Conservation (phyloP, 495 filamentous ascomycete genomes). For the Pseudomonodictys pantanalensis region DNA sequence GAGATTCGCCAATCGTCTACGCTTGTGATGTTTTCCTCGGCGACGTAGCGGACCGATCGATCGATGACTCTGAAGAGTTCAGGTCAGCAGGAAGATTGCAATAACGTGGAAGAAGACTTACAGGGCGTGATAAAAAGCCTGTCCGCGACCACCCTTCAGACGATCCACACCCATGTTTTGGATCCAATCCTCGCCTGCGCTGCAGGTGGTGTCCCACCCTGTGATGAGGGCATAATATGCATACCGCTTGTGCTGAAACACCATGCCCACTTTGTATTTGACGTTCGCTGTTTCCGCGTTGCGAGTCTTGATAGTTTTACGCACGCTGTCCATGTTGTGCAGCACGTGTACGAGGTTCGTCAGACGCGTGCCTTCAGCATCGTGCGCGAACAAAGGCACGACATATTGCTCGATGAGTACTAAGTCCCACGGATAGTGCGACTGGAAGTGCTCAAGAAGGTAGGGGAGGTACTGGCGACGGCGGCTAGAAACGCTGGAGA, state of each 20-base stretch:
- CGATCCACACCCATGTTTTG: slow-evolving; percentile 61
- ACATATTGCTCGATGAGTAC: slow-evolving; percentile 54
- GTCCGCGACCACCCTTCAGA: slow-evolving; percentile 59
- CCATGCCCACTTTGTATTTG: slow-evolving; percentile 74
- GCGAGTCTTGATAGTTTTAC: slow-evolving; percentile 53
- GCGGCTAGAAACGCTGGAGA: slow-evolving; percentile 44
- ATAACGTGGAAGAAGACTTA: slow-evolving; percentile 48
- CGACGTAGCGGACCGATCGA: slow-evolving; percentile 69
- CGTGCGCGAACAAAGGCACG: slow-evolving; percentile 52
- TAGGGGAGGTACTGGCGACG: slow-evolving; percentile 63
- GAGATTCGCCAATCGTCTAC: slow-evolving; percentile 49
- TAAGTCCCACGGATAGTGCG: slow-evolving; percentile 61
- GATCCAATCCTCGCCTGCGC: slow-evolving; percentile 57
- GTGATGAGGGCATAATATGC: slow-evolving; percentile 75
- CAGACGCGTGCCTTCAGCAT: slow-evolving; percentile 45
- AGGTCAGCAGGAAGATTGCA: background rate
- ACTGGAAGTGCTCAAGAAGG: slow-evolving; percentile 64
- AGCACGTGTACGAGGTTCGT: slow-evolving; percentile 56
- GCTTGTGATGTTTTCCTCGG: slow-evolving; percentile 80
- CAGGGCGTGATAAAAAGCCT: slow-evolving; percentile 84
- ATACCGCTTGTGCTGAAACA: slow-evolving; percentile 81
- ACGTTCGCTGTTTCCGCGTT: slow-evolving; percentile 49
- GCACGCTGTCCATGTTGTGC: slow-evolving; percentile 57
- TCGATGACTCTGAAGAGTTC: slow-evolving; percentile 60
- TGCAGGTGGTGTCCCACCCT: slow-evolving; percentile 73